Evolutionary conservation across 2,329 filamentous ascomycete genomes (phyloP).

Genomic region (Leptographium procerum): DNA sequence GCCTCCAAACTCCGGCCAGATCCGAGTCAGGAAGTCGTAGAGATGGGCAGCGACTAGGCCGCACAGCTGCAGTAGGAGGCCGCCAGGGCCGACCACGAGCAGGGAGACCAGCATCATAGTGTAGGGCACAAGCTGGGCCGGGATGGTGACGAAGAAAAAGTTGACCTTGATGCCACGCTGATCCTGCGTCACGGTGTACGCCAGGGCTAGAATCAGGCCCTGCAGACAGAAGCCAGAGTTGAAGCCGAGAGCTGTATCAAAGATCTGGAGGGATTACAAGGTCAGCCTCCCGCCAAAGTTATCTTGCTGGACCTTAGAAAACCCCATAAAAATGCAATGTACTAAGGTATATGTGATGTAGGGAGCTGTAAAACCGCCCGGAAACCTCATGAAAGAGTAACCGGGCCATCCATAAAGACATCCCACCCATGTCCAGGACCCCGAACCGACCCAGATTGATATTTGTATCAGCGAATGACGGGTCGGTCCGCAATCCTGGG

Average conservation of each 20-base stretch:
- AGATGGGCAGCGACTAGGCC: slow-evolving; percentile 83
- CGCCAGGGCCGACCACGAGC: slow-evolving; percentile 47
- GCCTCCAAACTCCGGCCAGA: slow-evolving; percentile 83
- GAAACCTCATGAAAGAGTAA: slow-evolving; percentile 39
- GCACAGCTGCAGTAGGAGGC: slow-evolving; percentile 52
- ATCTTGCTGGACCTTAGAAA: too few relatives aligned
- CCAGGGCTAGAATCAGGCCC: slow-evolving; percentile 67
- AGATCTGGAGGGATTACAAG: slow-evolving; percentile 3
- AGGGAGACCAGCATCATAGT: slow-evolving; percentile 67
- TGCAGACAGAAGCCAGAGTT: slow-evolving; percentile 37
- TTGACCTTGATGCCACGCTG: slow-evolving; percentile 64
- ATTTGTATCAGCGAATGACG: slow-evolving; percentile 48
- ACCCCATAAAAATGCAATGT: slow-evolving; percentile 6
- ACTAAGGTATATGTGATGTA: slow-evolving; percentile 34
- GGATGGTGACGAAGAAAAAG: slow-evolving; percentile 76
- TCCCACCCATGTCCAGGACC: slow-evolving; percentile 66
- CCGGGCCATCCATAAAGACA: slow-evolving; percentile 59
- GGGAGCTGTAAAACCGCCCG: slow-evolving; percentile 51
- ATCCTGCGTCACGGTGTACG: slow-evolving; percentile 78
- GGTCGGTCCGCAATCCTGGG: slow-evolving; percentile 47
- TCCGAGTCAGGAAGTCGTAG: slow-evolving; percentile 77
- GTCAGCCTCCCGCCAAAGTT: too few relatives aligned
- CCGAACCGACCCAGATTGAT: slow-evolving; percentile 43
- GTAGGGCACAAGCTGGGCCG: slow-evolving; percentile 69
- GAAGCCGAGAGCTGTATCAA: neutral